phyloP scores from a whole-genome alignment of 2,329 filamentous ascomycete species.

The Neurospora sp. region DNA sequence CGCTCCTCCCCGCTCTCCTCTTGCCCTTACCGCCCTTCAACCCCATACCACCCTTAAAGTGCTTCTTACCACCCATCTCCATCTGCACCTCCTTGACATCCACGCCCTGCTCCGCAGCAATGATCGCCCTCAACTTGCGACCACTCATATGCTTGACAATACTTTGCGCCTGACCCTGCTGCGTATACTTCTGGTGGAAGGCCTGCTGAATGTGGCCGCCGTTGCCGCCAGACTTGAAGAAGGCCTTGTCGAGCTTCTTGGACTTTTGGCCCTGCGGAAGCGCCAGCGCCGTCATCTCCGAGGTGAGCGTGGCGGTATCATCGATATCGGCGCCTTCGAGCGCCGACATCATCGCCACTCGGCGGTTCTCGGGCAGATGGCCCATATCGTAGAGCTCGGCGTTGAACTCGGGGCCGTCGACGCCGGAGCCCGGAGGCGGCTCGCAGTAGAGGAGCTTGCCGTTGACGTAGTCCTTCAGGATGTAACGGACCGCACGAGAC shows the following conservation, averaged over 20 bases:
- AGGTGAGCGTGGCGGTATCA: constrained; percentile 26
- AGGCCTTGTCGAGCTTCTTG: constrained; percentile 71
- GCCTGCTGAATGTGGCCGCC: constrained; percentile 65
- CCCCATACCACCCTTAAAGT: constrained; percentile 62
- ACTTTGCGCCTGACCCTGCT: constrained; percentile 52
- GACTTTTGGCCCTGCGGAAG: constrained; percentile 62
- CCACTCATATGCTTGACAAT: constrained; percentile 62
- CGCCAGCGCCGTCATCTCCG: constrained; percentile 35
- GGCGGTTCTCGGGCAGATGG: constrained; percentile 75
- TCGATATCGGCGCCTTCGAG: background rate
- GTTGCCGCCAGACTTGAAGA: constrained; percentile 62
- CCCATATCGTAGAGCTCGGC: constrained; percentile 73
- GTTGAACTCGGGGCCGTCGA: constrained; percentile 74
- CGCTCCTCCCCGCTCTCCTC: constrained; percentile 43
- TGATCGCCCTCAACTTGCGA: constrained; percentile 69
- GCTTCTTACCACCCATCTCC: constrained; percentile 66
- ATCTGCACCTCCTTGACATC: constrained; percentile 68
- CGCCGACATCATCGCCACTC: constrained; percentile 42
- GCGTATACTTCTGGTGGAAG: constrained; percentile 81
- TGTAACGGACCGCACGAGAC: constrained; percentile 76
- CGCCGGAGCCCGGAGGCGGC: constrained; percentile 59
- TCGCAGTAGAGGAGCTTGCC: constrained; percentile 90
- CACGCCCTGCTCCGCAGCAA: constrained; percentile 75
- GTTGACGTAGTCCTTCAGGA: constrained; percentile 96
- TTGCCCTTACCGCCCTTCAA: constrained; percentile 27